A percentile compares a stretch with the other conserved stretches of the same genome.
phyloP scores from a whole-genome alignment of 2,329 filamentous ascomycete species.

The Fusarium sp. region DNA sequence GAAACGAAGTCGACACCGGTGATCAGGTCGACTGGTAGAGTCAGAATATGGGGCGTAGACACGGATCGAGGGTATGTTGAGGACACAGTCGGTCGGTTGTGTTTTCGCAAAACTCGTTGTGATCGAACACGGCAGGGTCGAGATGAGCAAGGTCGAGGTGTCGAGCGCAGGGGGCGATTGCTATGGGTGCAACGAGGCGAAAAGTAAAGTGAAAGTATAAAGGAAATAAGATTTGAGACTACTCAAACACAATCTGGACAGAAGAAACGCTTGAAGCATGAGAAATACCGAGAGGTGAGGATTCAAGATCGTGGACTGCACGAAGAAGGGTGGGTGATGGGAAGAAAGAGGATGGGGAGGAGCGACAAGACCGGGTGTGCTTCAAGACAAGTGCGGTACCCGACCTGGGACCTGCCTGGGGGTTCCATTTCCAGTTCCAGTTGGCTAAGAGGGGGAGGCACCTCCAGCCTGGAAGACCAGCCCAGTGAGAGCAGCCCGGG shows the following conservation, averaged over 20 bases:
- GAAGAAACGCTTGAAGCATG: constrained; percentile 39
- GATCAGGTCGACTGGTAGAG: constrained; percentile 24
- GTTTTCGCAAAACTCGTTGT: constrained; percentile 52
- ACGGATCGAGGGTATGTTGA: constrained; percentile 43
- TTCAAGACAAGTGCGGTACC: constrained; percentile 49
- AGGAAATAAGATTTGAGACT: constrained; percentile 42
- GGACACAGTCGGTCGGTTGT: constrained; percentile 45
- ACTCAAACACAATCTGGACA: constrained; percentile 47
- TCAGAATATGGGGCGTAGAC: constrained; percentile 29
- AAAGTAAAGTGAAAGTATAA: constrained; percentile 15
- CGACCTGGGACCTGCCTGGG: constrained; percentile 47
- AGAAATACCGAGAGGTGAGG: constrained; percentile 39
- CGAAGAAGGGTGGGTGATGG: constrained; percentile 53
- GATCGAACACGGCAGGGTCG: constrained; percentile 48
- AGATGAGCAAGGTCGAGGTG: constrained; percentile 45
- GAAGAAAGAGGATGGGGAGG: constrained; percentile 55
- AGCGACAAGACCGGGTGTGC: constrained; percentile 54
- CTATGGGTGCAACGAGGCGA: constrained; percentile 26
- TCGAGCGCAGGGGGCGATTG: constrained; percentile 45
- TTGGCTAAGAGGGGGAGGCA: constrained; percentile 45
- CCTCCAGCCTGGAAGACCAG: constrained; percentile 17
- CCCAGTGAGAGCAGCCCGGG: constrained; percentile 14
- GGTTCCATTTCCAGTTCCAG: constrained; percentile 46
- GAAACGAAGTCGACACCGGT: constrained; percentile 23
- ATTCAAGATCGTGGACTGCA: constrained; percentile 52